Evolutionary conservation across 495 filamentous ascomycete genomes (phyloP).

Genomic region (Hypoxylon trugodes): DNA sequence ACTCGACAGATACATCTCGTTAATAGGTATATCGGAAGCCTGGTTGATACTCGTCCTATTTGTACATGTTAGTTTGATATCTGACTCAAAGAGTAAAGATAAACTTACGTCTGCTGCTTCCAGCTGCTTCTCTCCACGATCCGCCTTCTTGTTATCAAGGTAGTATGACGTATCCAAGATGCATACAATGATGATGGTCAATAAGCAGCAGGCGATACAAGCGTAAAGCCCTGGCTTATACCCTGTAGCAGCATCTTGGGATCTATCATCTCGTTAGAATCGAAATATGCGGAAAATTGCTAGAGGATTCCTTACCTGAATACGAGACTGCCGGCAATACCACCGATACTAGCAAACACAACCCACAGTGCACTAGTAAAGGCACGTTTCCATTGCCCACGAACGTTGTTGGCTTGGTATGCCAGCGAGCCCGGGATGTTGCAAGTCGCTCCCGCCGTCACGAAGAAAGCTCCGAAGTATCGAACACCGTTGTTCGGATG

Average conservation of each 20-base stretch:
- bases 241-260: constrained; percentile 45
- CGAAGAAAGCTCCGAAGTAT: constrained; percentile 69
- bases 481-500: constrained; percentile 55
- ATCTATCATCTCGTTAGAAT: constrained; percentile 23
- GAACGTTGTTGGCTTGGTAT: constrained; percentile 69
- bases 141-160: constrained; percentile 51
- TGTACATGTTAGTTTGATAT: constrained; percentile 8
- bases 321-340: constrained; percentile 65
- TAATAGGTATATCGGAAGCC: constrained; percentile 60
- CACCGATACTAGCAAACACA: constrained; percentile 65
- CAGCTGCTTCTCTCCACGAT: constrained; percentile 55
- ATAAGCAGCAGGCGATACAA: constrained; percentile 50
- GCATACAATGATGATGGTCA: constrained; percentile 49
- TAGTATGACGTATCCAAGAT: constrained; percentile 44
- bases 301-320: constrained; percentile 53
- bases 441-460: constrained; percentile 62
- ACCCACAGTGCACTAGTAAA: constrained; percentile 65
- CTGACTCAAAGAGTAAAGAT: not conserved
- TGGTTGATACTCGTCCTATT: constrained; percentile 52
- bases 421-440: constrained; percentile 64
- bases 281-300: not conserved
- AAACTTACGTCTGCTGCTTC: constrained; percentile 52
- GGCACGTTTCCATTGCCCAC: constrained; percentile 72
- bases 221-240: constrained; percentile 58
- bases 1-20: not conserved